These are phyloP conservation scores for Trypanosoma lewisi DNA, from an alignment of 208 protist genomes.

Conservation along the genomic window DNA sequence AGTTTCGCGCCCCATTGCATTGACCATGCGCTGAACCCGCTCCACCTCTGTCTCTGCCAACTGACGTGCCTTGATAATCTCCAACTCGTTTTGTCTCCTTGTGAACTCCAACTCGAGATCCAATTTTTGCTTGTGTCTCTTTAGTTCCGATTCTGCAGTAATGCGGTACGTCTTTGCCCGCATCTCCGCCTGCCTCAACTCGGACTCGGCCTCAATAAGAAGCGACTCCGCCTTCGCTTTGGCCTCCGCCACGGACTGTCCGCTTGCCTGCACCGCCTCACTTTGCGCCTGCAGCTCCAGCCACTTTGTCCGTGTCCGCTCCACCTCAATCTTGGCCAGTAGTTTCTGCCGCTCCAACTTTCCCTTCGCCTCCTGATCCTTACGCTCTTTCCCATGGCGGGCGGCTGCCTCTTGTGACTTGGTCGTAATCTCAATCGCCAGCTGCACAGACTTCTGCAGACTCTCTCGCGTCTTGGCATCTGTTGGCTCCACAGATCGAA, in stretches of 20 bases:
- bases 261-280: conserved; percentile 89
- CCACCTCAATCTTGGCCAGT: conserved; percentile 82
- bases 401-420: conserved; percentile 95
- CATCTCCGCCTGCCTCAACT: conserved; percentile 88
- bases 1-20: conserved; percentile 90
- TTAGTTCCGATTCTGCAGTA: conserved; percentile 76
- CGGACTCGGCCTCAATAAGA: conserved; percentile 84
- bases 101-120: conserved; percentile 87
- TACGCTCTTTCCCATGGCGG: conserved; percentile 89
- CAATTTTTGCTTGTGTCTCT: conserved; percentile 80
- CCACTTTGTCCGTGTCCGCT: conserved; percentile 76
- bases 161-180: conserved; percentile 83
- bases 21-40: conserved; percentile 86
- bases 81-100: conserved; percentile 75
- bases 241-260: conserved; percentile 90
- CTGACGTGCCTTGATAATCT: conserved; percentile 73
- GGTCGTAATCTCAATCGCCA: conserved; percentile 98
- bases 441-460: conserved; percentile 96
- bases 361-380: conserved; percentile 91
- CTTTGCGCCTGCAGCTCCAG: conserved; percentile 92
- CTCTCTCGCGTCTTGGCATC: conserved; percentile 93
- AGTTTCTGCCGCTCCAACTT: conserved; percentile 92
- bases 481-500: conserved; percentile 93
- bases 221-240: conserved; percentile 89
- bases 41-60: conserved; percentile 85